Percentiles rank a stretch among this genome's conserved stretches.
phyloP scores from a whole-genome alignment of 805 yeast genomes.

The Jamesozyma lodderae region DNA sequence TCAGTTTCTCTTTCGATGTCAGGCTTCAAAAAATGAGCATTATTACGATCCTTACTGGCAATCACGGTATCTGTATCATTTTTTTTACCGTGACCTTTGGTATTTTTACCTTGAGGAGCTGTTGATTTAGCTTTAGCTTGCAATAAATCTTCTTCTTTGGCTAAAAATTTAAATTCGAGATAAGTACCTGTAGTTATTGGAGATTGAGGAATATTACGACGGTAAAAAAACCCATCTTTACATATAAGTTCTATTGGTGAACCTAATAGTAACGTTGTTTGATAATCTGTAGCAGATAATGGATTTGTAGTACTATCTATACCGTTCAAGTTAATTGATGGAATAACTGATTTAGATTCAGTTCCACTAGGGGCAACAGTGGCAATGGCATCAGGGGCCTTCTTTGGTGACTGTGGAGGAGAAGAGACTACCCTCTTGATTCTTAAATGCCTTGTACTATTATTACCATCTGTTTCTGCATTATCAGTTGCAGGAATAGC shows the following conservation, averaged over 20 bases:
- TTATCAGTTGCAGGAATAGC: no score
- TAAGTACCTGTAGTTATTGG: constrained; percentile 29
- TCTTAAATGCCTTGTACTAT: no score
- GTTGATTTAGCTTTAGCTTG: constrained; percentile 9
- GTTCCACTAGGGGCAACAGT: no score
- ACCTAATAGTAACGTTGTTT: constrained; percentile 16
- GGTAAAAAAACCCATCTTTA: constrained; percentile 27
- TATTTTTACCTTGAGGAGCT: not conserved
- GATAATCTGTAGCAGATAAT: constrained; percentile 4
- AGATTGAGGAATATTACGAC: constrained; percentile 16
- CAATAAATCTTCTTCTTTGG: constrained; percentile 25
- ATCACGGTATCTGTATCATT: constrained; percentile 5
- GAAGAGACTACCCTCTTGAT: no score
- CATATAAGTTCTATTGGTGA: constrained; percentile 28
- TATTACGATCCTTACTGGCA: constrained; percentile 22
- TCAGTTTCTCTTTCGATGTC: constrained; percentile 25
- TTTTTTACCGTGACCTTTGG: not conserved
- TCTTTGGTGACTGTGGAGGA: no score
- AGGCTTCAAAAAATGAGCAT: constrained; percentile 24
- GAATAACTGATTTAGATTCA: no score
- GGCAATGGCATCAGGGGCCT: no score
- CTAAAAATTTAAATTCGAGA: constrained; percentile 24
- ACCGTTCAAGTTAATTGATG: no score
- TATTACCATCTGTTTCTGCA: no score
- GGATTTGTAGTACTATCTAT: no score